A percentile compares a stretch with the other conserved stretches of the same genome.
phyloP scores from a whole-genome alignment of 495 filamentous ascomycete species.

The Letharia columbiana region DNA sequence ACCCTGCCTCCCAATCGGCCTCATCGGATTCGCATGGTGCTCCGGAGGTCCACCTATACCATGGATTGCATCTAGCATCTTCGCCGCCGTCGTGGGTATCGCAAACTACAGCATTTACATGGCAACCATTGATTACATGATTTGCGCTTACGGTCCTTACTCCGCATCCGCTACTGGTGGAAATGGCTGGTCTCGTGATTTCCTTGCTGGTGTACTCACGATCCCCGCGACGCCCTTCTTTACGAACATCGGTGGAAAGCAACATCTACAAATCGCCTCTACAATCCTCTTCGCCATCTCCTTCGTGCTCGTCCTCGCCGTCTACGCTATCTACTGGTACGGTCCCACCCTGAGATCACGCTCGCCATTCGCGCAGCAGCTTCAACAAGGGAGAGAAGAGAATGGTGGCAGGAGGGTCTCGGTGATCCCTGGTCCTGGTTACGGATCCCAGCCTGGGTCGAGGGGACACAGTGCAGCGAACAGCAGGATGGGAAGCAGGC shows the following conservation, averaged over 20 bases:
- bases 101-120: constrained; percentile 66
- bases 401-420: constrained; percentile 36
- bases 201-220: constrained; percentile 72
- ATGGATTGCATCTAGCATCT: constrained; percentile 60
- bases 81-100: constrained; percentile 55
- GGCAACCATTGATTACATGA: constrained; percentile 71
- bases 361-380: constrained; percentile 64
- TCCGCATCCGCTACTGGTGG: constrained; percentile 65
- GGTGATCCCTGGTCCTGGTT: constrained; percentile 30
- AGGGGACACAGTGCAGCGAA: background rate
- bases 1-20: constrained; percentile 49
- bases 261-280: constrained; percentile 57
- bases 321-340: constrained; percentile 72
- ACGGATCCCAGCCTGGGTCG: constrained; percentile 14
- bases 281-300: constrained; percentile 68
- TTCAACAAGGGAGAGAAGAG: constrained; percentile 47
- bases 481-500: constrained; percentile 16
- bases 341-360: constrained; percentile 59
- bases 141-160: constrained; percentile 62
- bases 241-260: constrained; percentile 50
- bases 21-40: constrained; percentile 59
- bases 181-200: constrained; percentile 69
- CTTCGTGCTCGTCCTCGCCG: constrained; percentile 56
- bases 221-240: constrained; percentile 59
- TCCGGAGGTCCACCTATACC: constrained; percentile 46